Evolutionary conservation across 2,329 filamentous ascomycete species (phyloP).

Genomic region (Trichoderma sp.): DNA sequence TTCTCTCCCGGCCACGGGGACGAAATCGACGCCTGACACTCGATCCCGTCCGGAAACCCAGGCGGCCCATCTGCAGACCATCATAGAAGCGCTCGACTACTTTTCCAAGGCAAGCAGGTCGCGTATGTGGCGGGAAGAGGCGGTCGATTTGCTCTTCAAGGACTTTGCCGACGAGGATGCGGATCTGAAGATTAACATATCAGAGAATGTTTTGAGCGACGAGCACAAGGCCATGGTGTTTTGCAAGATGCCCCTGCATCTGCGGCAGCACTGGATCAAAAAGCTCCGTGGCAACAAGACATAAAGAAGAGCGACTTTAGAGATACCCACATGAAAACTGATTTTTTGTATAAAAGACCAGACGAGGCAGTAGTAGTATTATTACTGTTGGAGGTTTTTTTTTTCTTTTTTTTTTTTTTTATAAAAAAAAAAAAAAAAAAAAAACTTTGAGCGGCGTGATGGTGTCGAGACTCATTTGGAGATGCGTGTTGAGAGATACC

Average conservation of each 20-base stretch:
- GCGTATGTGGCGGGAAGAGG: constrained; percentile 58
- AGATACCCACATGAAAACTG: constrained; percentile 2
- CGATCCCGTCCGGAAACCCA: constrained; percentile 17
- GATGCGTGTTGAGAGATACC: constrained; percentile 25
- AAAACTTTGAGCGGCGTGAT: constrained; percentile 14
- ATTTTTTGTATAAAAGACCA: constrained; percentile 4
- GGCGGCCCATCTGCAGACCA: background rate
- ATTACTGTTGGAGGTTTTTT: constrained; percentile 9
- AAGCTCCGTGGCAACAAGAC: constrained; percentile 50
- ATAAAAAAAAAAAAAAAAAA: too few species aligned
- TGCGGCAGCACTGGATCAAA: constrained; percentile 60
- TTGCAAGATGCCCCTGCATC: constrained; percentile 58
- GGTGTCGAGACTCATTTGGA: constrained; percentile 23
- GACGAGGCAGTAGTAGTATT: background rate
- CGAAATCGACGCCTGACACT: constrained; percentile 7
- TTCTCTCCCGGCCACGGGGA: constrained; percentile 28
- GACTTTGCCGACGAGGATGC: constrained; percentile 60
- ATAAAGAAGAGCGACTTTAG: background rate
- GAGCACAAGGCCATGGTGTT: constrained; percentile 63
- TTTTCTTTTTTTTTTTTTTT: too few species aligned
- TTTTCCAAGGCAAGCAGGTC: constrained; percentile 43
- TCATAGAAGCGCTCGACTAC: constrained; percentile 46
- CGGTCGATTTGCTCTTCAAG: constrained; percentile 60
- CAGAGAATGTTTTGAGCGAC: constrained; percentile 59
- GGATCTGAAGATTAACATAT: constrained; percentile 61